Base-by-base conservation (phyloP, 78 protist species). In the Speleostelium caveatum region DNA sequence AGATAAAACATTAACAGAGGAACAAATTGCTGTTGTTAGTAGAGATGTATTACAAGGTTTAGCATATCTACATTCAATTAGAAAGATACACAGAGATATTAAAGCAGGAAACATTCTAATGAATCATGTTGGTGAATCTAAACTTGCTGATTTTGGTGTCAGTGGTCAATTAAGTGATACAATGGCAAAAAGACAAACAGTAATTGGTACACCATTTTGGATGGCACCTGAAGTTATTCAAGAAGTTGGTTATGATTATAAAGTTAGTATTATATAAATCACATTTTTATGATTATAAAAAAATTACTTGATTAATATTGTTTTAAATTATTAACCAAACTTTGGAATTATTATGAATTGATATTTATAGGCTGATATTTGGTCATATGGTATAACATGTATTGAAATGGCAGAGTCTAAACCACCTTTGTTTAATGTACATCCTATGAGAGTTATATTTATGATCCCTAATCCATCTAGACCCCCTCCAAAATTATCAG, bases 81-180 rank as follows among this genome's bases (percentile, higher is more conserved):
- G 92, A 51, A 92, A 76, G 63, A 97, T 99, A 32, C 99, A 98
- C 51, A 74, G 99, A 1, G 99, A 99, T 76, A 95, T 99, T 72
- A 92, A 92, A 63, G 95, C 89, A 2, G 95, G 95, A 26, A 92
- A 92, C 53, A 92, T 92, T 59, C 49, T 92, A 16, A 36, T 92
- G 73, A 92, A 92, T 36, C 38, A 75, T 33, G 85, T 74, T 2
- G 95, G 95, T 61, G 90, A 92, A 30, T 69, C 76, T 3, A 92
- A 92, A 76, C 53, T 92, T 5, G 95, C 95, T 10, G 95, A 92
- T 53, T 92, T 92, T 30, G 95, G 95, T 65, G 95, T 92, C 12
- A 75, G 88, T 39, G 79, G 83, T 33, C 91, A 85, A 26, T 63
- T 92, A 22, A 42, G 80, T 0, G 88, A 86, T n/a, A 63, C 94